These are phyloP conservation scores for Annulohypoxylon bovei DNA, from an alignment of 495 filamentous ascomycete genomes.

Conservation along the genomic window DNA sequence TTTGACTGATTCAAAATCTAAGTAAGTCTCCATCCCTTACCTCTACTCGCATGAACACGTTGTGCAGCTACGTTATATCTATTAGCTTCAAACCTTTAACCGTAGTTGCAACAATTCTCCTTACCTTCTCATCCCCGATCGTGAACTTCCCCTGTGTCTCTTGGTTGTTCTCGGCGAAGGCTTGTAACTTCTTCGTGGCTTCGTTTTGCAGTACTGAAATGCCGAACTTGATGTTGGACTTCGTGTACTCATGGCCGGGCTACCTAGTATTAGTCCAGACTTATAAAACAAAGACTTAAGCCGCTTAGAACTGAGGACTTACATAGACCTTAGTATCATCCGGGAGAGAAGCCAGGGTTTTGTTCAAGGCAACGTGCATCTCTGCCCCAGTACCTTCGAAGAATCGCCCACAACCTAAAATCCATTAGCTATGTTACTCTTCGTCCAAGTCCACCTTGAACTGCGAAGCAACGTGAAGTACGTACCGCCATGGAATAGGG, in stretches of 20 bases:
- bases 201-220: conserved; percentile 76
- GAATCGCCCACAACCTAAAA: conserved; percentile 89
- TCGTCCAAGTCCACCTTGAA: background rate
- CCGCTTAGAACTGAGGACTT: conserved; percentile 44
- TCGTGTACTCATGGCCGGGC: conserved; percentile 98
- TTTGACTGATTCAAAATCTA: background rate
- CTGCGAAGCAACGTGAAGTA: background rate
- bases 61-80: conserved; percentile 72
- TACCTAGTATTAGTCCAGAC: conserved; percentile 44
- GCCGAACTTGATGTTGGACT: conserved; percentile 88
- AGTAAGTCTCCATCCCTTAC: conserved; percentile 59
- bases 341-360: conserved; percentile 80
- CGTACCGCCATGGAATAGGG: conserved; percentile 90
- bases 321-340: conserved; percentile 95
- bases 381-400: conserved; percentile 91
- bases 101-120: background rate
- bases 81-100: conserved; percentile 10
- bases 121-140: conserved; percentile 96
- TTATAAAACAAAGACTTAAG: background rate
- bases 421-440: conserved; percentile 2
- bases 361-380: conserved; percentile 93
- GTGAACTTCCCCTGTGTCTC: conserved; percentile 97
- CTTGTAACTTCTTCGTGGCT: conserved; percentile 76
- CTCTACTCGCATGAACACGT: conserved; percentile 93
- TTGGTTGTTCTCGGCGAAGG: conserved; percentile 80